Base-by-base conservation (phyloP, 2,329 filamentous ascomycete species). In the Penicillium sp. region DNA sequence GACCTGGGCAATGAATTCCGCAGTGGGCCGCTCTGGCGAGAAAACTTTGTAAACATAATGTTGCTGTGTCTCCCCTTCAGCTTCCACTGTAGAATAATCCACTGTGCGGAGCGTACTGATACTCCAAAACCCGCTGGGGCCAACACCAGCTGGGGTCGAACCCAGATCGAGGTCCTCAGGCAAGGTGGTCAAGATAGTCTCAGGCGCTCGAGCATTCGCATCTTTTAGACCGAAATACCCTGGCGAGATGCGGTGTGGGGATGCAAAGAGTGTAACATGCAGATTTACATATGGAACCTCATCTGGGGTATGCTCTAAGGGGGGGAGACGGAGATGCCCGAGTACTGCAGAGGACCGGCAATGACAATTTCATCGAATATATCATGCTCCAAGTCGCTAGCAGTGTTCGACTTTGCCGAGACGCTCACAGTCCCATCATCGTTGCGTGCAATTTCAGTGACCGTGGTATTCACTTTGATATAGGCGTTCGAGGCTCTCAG, bases 251-350 rank as follows among this genome's bases (percentile, higher is more conserved):
- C 76, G 80, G 62, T 86, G 83, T 0, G 90, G 85, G 0, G 91
- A 90, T 0, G 92, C 81, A 66, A 99, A 93, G 0, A 97, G 83
- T 0, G 93, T 97, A 48, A 97, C 93, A 67, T 97, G 88, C 0
- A 97, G 81, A 44, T 83, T 82, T 2, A 91, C 89, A 70, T 97
- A 99, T 0, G 90, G 89, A n/a, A 97, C 86, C 42, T 82, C 72
- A 61, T 94, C 88, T 1, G 95, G 91, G 4, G 76, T 72, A 2
- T 78, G 75, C 13, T 71, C 58, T 6, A 74, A 65, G 0, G 74
- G 70, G 75, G 70, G 1, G 71, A 69, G 53, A 86, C 72, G 6
- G 71, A 74, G 64, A 97, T 87, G 53, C 83, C 78, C 52, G 90
- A 85, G 70, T 87, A 95, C 66, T 99, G 93, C 67, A 87, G 86